Evolutionary conservation across 2,329 filamentous ascomycete species (phyloP), one percentile per base, ranked within the genome.

Genomic region (Aspergillus felis): DNA sequence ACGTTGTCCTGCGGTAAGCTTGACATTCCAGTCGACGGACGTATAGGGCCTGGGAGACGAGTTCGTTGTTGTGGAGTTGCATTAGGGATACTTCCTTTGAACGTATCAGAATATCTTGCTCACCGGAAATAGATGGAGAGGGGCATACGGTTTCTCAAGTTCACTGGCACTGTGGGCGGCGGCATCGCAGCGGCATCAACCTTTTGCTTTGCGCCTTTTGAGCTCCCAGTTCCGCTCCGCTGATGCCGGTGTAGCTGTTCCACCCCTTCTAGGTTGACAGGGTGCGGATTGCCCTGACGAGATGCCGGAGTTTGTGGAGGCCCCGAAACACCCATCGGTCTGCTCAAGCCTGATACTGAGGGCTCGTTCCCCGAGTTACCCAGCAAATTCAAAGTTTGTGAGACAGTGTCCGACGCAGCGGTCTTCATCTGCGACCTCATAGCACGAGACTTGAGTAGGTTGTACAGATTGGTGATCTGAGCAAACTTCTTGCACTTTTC

Each of bases 401-500:
- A 77, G 2, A 79, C 80, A 10, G 80, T 76, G 51, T 85, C 78
- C 2, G 81, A 81, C 22, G 83, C 83, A 6, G 83, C 83, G 20
- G 75, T 74, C 55, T 83, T 80, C 57, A 85, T 79, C 12, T 82
- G 78, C 2, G 79, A 78, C 32, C 76, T 74, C 73, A 84, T 80
- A 10, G 83, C 78, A 57, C 81, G 80, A 28, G 79, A 76, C 66
- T 86, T 87, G 44, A 86, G 71, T 12, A 78, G 67, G 49, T 83
- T 79, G 64, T 86, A 87, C 24, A 83, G 73, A 59, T 82, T 82
- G 51, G 91, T 89, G 2, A 85, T 83, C 59, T 91, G 87, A 4
- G 86, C 74, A 3, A 90, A 81, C 57, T 87, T 88, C 50, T 83
- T 86, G 63, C 78, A 85, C 70, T 93, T 94, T 24, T 92, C 87